These are phyloP conservation scores for Azolla pinnata DNA, from an alignment of 75 land plant genomes.

Conservation along the genomic window DNA sequence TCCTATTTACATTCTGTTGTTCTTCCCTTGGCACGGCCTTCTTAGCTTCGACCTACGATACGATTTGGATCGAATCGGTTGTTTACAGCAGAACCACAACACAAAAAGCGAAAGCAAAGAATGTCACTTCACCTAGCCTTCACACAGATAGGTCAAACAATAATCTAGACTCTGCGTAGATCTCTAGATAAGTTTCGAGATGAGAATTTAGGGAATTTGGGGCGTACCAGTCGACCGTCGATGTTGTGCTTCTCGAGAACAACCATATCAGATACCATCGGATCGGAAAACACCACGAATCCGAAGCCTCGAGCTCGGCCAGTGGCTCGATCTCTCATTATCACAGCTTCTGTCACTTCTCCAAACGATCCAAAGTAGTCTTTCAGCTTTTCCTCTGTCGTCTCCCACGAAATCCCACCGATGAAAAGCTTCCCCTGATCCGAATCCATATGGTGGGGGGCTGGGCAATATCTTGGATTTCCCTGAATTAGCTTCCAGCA, in stretches of 20 bases:
- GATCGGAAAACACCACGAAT: constrained; percentile 81
- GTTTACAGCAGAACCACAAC: background rate
- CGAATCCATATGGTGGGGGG: constrained; percentile 54
- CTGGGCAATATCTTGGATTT: background rate
- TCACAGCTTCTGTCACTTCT: constrained; percentile 85
- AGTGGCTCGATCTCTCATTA: constrained; percentile 90
- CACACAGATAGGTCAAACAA: background rate
- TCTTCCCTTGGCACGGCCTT: constrained; percentile 98
- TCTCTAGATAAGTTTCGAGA: no score
- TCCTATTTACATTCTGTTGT: constrained; percentile 55
- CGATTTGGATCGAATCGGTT: background rate
- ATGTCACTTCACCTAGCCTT: background rate
- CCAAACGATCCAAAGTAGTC: constrained; percentile 74
- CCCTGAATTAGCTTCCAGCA: constrained; percentile 6
- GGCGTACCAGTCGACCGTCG: constrained; percentile 70
- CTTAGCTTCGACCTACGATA: constrained; percentile 85
- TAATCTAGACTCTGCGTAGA: background rate
- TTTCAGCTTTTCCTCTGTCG: constrained; percentile 73
- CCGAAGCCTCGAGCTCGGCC: constrained; percentile 98
- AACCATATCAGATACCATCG: constrained; percentile 75
- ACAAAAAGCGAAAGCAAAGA: background rate
- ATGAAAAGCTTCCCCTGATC: constrained; percentile 83
- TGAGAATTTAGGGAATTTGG: no score
- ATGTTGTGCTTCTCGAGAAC: constrained; percentile 72
- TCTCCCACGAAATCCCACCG: constrained; percentile 97